These are phyloP conservation scores for Botrytis fabae DNA, from an alignment of 2,329 filamentous ascomycete genomes.

Conservation along the genomic window DNA sequence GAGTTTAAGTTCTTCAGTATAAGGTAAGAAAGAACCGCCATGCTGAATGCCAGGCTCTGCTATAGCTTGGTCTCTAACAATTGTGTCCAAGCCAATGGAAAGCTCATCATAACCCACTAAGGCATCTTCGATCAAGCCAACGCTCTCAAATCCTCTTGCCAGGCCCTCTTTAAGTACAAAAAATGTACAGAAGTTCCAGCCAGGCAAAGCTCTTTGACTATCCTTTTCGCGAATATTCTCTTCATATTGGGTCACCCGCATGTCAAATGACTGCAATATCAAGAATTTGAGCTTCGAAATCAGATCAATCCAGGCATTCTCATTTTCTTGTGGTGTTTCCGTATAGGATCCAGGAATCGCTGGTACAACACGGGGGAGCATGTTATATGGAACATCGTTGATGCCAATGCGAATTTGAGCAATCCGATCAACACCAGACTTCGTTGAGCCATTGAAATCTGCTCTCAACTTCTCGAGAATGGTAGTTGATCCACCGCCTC, in stretches of 20 bases:
- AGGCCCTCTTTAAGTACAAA: constrained; percentile 97
- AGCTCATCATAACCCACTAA: constrained; percentile 94
- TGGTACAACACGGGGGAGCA: constrained; percentile 62
- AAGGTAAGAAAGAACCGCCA: constrained; percentile 68
- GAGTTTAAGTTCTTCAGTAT: constrained; percentile 71
- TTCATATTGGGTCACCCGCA: constrained; percentile 89
- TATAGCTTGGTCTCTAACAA: constrained; percentile 71
- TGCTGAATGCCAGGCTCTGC: constrained; percentile 63
- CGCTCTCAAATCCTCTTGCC: constrained; percentile 91
- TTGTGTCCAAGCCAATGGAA: constrained; percentile 78
- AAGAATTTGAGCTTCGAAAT: constrained; percentile 82
- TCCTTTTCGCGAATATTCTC: constrained; percentile 96
- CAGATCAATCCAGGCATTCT: constrained; percentile 80
- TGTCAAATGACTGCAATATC: constrained; percentile 87
- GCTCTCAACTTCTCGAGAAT: constrained; percentile 85
- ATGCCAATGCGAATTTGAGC: constrained; percentile 80
- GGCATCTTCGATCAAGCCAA: constrained; percentile 93
- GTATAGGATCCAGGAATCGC: constrained; percentile 63
- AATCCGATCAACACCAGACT: constrained; percentile 72
- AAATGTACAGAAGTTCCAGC: constrained; percentile 99
- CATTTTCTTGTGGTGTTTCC: constrained; percentile 75
- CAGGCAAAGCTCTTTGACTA: constrained; percentile 78
- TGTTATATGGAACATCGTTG: constrained; percentile 66
- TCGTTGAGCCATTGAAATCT: constrained; percentile 81
- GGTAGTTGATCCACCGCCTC: constrained; percentile 73